phyloP scores from a whole-genome alignment of 768 basidiomycete species.

The Symmetrospora coprosmae region DNA sequence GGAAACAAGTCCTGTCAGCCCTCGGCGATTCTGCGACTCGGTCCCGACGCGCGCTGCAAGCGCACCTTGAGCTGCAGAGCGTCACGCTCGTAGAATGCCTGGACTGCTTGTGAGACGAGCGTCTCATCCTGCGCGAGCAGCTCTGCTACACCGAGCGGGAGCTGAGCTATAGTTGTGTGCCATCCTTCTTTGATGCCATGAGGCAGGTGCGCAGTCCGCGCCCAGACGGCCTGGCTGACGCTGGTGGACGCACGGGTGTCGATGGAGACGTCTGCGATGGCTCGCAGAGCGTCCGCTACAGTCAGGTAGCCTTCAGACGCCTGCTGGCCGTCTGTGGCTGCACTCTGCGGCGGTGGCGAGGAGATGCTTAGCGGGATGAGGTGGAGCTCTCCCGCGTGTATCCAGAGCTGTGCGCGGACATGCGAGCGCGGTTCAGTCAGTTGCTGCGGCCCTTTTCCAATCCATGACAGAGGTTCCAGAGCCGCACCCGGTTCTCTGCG shows the following conservation, averaged over 20 bases:
- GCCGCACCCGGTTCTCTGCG: conserved; percentile 77
- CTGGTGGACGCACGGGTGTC: not conserved
- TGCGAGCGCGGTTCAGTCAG: not conserved
- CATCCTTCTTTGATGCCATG: conserved; percentile 64
- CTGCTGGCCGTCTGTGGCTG: not conserved
- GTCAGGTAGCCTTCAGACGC: not conserved
- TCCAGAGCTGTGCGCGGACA: conserved; percentile 88
- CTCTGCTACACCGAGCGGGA: conserved; percentile 66
- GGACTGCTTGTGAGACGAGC: conserved; percentile 71
- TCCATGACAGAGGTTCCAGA: conserved; percentile 17
- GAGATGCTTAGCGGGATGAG: conserved; percentile 65
- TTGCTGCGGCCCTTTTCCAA: not conserved
- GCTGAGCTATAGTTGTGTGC: conserved; percentile 61
- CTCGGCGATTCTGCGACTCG: not conserved
- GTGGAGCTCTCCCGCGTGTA: conserved; percentile 65
- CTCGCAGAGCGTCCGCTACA: not conserved
- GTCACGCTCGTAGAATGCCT: conserved; percentile 91
- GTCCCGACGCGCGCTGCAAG: too few relatives aligned
- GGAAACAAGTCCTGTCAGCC: not conserved
- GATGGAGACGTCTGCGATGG: not conserved
- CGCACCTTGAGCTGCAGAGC: conserved; percentile 37
- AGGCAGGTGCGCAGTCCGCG: not conserved
- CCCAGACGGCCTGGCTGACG: not conserved
- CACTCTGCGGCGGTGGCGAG: conserved; percentile 46
- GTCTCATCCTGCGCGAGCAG: conserved; percentile 51